Evolutionary conservation across 345 rosid species (phyloP).

Genomic region (Brassica incana): DNA sequence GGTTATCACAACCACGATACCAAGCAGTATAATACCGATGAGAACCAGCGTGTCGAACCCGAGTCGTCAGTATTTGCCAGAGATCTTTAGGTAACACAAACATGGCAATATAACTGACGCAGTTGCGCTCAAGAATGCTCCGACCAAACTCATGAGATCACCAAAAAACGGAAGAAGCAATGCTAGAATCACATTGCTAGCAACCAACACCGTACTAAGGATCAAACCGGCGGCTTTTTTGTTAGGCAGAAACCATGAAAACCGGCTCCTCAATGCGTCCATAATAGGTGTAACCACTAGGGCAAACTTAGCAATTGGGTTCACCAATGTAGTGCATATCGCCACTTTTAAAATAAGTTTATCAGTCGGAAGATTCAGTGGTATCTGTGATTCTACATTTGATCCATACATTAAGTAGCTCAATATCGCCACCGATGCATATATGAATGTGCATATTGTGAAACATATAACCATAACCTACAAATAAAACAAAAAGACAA

Average conservation of each 20-base stretch:
- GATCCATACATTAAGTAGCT: constrained; percentile 69
- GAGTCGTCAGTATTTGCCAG: not conserved
- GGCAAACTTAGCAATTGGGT: constrained; percentile 62
- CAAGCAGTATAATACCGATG: not conserved
- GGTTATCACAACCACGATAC: not conserved
- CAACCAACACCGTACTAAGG: constrained; percentile 45
- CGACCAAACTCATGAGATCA: not conserved
- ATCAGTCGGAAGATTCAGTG: constrained; percentile 52
- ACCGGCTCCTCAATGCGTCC: constrained; percentile 40
- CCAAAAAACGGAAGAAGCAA: constrained; percentile 7
- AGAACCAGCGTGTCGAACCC: not conserved
- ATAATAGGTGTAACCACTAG: constrained; percentile 58
- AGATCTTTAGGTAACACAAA: not conserved
- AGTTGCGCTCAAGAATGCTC: not conserved
- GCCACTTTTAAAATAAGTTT: constrained; percentile 56
- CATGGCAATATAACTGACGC: not conserved
- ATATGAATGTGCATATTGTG: constrained; percentile 46
- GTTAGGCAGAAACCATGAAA: constrained; percentile 28
- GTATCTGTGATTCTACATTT: constrained; percentile 41
- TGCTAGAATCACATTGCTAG: constrained; percentile 53
- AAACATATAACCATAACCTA: constrained; percentile 63
- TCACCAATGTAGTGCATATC: constrained; percentile 58
- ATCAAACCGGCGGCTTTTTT: constrained; percentile 34
- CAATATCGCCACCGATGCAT: constrained; percentile 54
- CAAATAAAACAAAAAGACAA: not conserved